Base-by-base conservation (phyloP, 169 alveolate genomes). In the Perkinsus marinus region DNA sequence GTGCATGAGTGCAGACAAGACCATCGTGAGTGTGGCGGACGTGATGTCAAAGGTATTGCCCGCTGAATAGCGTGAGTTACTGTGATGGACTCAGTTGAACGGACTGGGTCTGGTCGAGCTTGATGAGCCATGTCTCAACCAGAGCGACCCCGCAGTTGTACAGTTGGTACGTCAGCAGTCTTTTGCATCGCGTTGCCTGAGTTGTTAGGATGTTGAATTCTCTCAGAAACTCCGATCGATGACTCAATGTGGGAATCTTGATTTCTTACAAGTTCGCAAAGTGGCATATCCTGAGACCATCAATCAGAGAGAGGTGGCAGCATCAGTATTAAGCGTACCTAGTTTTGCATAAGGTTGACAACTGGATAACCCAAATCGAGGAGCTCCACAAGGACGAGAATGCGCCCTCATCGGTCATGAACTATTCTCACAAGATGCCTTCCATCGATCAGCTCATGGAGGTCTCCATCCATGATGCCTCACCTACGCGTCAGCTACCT, bases 381-480 rank as follows among this genome's bases (percentile, higher is more conserved):
- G 97, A 96, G 79, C 92, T 96, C 19, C 97, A 95, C 91, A 92
- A 96, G 92, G 96, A 94, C 47, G 95, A 96, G 91, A 95, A 95
- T 39, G 96, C 97, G 17, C 95, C 96, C 39, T 94, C 95, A 34
- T 39, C 46, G 39, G 68, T 39, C 26, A 97, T 96, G 39, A 92
- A 94, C 68, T 96, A 96, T 92, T 68, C 96, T 0, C 96, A 95
- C 91, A 93, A 93, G 89, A 96, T 96, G 97, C 98, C 98, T 34
- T 97, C 95, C 92, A 93, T 95, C 68, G 97, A 96, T 68, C 90
- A 90, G 43, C 94, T 96, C 46, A 96, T 96, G 98, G 93, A 96
- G 93, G 97, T 95, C 43, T 19, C 37, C 5, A n/a, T 57, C 34
- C 34, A 16, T 16, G 46, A 3, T 6, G 22, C 79, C 34, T 13